Base-by-base conservation (phyloP, 176 grass and related monocot genomes). In the Carex scoparia region DNA sequence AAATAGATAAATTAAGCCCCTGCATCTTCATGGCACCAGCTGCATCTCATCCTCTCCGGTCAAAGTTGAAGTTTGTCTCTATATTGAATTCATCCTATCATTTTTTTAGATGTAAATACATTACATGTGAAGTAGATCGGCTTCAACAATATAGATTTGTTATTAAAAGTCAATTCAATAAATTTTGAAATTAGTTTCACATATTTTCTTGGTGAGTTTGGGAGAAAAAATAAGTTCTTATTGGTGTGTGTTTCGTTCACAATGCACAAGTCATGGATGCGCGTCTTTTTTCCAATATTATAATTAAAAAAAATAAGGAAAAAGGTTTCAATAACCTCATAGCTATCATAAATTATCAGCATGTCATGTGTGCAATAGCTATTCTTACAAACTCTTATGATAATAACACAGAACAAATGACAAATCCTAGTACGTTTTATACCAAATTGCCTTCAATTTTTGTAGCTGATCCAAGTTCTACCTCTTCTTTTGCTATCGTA, bases 381-480 rank as follows among this genome's bases (percentile, higher is more conserved):
- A 57, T 23, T 78, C 10, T 8, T 56, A 15, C 48, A 77, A 53
- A 16, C 23, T 15, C 28, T 78, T 32, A 78, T 31, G 51, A 28
- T 78, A 46, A 78, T 33, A 78, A 31, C 8, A 55, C 3, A 77
- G 55, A 77, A 30, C n/a, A 56, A 4, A 77, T 64, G 0, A 33
- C 33, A 33, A 40, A 40, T 40, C 38, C 38, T 40, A 40, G 38
- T 32, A 61, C 65, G 67, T 51, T 65, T 84, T 88, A 92, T 54
- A 88, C 87, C 27, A 90, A 60, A 30, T 40, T 85, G 63, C 15
- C 64, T 16, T 65, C 81, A 44, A 77, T 90, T 69, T 90, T 92
- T 14, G 63, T 3, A 16, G 11, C 67, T 78, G 73, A 55, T 7
- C 78, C 32, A 79, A 84, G 61, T 73, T 91, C 72, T 19, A 88